Evolutionary conservation across 148 eudicot species (phyloP), one percentile per base, ranked within the genome.

Genomic region (Diospyros lotus): DNA sequence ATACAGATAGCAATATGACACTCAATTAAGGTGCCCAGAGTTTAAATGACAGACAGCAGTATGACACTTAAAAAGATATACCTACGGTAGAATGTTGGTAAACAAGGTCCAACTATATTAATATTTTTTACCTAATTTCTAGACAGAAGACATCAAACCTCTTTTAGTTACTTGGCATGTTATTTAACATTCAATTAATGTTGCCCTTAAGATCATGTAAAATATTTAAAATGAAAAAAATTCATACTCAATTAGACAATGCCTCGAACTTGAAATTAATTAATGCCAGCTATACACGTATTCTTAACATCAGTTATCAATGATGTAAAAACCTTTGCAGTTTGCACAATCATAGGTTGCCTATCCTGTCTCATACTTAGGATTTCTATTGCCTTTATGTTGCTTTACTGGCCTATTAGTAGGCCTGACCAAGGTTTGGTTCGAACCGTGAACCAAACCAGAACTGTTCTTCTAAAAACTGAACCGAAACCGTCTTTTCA

Each of bases 201-300:
- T 50, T 50, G n/a, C 53, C 40, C 40, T 46, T 46, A 1, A 66
- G 40, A 66, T 46, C 40, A 45, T n/a, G 63, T 59, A 13, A 4
- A 28, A 9, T n/a, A 67, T 46, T 15, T 66, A 66, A 15, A 66
- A 48, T 52, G 48, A 48, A 67, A 5, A 6, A 59, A 3, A 5
- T 13, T 18, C 71, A 4, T 15, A 43, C 6, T 43, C 39, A 44
- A 66, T 5, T 66, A 2, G 56, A 48, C 11, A 18, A 67, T 17
- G 56, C 41, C 54, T 67, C 18, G 9, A 17, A 67, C 71, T 67
- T 48, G 53, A 48, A 67, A 67, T 13, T 67, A 14, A 15, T 67
- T 38, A 48, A 46, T 18, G 11, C 18, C 9, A 18, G 39, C 56
- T 4, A 51, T 11, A 68, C 54, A 66, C 45, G 48, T 17, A 56